phyloP scores from a whole-genome alignment of 73 alveolate genomes.

The Tetrahymena elliotti region DNA sequence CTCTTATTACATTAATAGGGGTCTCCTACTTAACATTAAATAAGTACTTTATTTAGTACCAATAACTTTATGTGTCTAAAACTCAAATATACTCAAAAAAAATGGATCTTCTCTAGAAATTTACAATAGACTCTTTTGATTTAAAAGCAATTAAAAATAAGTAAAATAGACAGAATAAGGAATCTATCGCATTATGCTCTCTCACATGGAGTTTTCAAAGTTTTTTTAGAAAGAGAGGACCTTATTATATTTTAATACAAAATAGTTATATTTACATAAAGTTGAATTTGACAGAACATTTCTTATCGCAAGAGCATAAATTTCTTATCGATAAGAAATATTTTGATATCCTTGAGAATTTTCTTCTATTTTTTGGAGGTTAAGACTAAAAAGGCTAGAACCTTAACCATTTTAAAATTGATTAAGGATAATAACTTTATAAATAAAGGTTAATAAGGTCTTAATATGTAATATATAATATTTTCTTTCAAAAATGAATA shows the following conservation, averaged over 20 bases:
- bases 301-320: background rate
- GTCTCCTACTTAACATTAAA: background rate
- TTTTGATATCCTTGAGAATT: background rate
- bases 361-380: background rate
- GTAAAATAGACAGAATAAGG: background rate
- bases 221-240: too few relatives aligned
- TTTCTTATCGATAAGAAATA: background rate
- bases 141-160: too few relatives aligned
- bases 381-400: background rate
- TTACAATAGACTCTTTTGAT: background rate
- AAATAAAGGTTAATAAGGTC: background rate
- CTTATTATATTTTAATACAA: too few relatives aligned
- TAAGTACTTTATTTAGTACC: background rate
- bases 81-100: too few relatives aligned
- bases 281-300: background rate
- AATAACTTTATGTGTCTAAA: background rate
- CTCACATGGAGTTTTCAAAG: too few relatives aligned
- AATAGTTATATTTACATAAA: too few relatives aligned
- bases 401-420: background rate
- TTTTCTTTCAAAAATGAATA: background rate
- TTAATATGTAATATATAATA: background rate
- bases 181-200: background rate
- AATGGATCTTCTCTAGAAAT: background rate
- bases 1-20: background rate
- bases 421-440: background rate